Evolutionary conservation across 78 protist species (phyloP).

Genomic region (Guillardia theta): DNA sequence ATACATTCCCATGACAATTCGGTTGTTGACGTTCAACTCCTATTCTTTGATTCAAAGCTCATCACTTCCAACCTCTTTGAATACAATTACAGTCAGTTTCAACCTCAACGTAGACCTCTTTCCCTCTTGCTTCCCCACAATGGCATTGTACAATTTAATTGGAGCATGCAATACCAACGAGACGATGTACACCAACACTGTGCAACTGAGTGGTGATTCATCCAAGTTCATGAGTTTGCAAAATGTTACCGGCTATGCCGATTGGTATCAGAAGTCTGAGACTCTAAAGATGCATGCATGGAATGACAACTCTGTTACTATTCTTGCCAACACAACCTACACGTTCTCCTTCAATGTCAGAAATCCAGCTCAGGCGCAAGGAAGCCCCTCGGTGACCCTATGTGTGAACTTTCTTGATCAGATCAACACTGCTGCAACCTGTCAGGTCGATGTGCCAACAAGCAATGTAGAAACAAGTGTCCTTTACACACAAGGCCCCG

Average conservation of each 20-base stretch:
- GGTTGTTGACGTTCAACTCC: too few relatives aligned
- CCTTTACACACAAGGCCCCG: not conserved
- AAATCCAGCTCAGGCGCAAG: not conserved
- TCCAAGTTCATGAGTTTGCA: too few relatives aligned
- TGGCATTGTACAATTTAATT: not conserved
- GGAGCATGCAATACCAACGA: not conserved
- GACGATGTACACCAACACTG: not conserved
- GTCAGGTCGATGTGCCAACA: too few relatives aligned
- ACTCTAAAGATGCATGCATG: too few relatives aligned
- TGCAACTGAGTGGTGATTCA: too few relatives aligned
- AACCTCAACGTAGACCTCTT: not conserved
- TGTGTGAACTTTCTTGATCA: not conserved
- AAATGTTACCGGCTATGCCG: too few relatives aligned
- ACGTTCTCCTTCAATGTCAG: not conserved
- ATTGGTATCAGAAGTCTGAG: too few relatives aligned
- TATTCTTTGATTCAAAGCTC: too few relatives aligned
- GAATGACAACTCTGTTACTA: too few relatives aligned
- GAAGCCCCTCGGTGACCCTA: not conserved
- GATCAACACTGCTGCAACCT: not conserved
- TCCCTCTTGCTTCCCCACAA: not conserved
- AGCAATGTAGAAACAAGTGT: not conserved
- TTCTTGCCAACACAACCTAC: too few relatives aligned
- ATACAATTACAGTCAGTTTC: not conserved
- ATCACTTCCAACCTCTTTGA: not conserved
- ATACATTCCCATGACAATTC: too few relatives aligned